Evolutionary conservation across 2,329 filamentous ascomycete genomes (phyloP), one percentile per base, ranked within the genome.

Genomic region (Ascocoryne sarcoides): DNA sequence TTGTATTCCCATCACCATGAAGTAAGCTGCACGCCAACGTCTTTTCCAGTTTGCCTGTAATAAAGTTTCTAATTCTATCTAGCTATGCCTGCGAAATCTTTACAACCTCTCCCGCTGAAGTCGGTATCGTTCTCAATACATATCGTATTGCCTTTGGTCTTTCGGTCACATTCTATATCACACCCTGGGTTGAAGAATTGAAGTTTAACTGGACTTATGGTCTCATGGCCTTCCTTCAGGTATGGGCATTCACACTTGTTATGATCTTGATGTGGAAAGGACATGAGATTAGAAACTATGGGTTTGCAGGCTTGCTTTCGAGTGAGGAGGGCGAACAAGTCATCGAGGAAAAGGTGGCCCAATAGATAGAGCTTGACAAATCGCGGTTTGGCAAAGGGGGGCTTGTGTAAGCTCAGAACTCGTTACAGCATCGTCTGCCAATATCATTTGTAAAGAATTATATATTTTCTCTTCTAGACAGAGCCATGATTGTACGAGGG

Each of bases 181-280:
- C 57, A 14, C 53, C 54, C 1, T 67, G 65, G 64, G 56, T 60
- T 8, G 53, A 39, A 4, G 52, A 51, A 5, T 59, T 66, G 2
- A 55, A 54, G 12, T 49, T 62, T 10, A 59, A 58, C 3, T 66
- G 64, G 64, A 58, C 61, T 2, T 65, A 62, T 54, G 64, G 64
- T 0, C 63, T 62, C 52, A 61, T 62, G 54, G 62, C 62, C 1
- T 62, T 66, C 21, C 60, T 65, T n/a, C 47, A 46, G 4, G 32
- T 61, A 1, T 45, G 55, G 4, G 46, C 49, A 1, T 62, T 55
- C 20, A 15, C 33, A 7, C 52, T 52, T 10, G 40, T 60, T n/a
- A 39, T 51, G 3, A 28, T 56, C 15, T 37, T 63, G 20, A 57
- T 59, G 45, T 52, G 53, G 32, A 57, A 53, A 44, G 59, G 59